Conservation (phyloP, 2,329 filamentous ascomycete species). For the Penicillium sclerotiorum region DNA sequence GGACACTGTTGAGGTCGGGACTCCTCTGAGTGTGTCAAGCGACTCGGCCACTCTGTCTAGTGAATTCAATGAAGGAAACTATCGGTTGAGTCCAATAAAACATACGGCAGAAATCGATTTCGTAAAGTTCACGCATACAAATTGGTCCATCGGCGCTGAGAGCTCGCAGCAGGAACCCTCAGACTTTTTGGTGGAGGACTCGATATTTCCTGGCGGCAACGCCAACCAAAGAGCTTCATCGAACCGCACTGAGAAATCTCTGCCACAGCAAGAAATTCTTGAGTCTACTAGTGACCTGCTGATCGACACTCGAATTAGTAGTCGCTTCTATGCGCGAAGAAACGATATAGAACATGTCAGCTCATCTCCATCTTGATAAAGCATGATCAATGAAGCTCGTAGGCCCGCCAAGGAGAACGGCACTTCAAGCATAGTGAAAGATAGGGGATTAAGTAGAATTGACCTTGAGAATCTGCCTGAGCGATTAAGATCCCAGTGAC, state of each 20-base stretch:
- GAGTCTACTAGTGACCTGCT: not conserved
- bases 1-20: not conserved
- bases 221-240: not conserved
- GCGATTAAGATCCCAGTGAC: not conserved
- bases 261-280: not conserved
- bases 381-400: not conserved
- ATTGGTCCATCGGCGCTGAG: not conserved
- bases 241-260: not conserved
- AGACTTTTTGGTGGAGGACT: not conserved
- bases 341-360: not conserved
- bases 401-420: not conserved
- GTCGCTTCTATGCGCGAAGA: not conserved
- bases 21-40: not conserved
- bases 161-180: not conserved
- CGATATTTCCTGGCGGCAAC: not conserved
- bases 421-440: not conserved
- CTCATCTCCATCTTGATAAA: not conserved
- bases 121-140: not conserved
- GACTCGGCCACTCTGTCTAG: not conserved
- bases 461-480: not conserved
- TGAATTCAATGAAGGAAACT: not conserved
- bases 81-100: not conserved
- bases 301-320: not conserved
- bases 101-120: not conserved
- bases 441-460: not conserved